These are phyloP conservation scores for Chlorella variabilis DNA, from an alignment of 163 green algal species.

Conservation along the genomic window DNA sequence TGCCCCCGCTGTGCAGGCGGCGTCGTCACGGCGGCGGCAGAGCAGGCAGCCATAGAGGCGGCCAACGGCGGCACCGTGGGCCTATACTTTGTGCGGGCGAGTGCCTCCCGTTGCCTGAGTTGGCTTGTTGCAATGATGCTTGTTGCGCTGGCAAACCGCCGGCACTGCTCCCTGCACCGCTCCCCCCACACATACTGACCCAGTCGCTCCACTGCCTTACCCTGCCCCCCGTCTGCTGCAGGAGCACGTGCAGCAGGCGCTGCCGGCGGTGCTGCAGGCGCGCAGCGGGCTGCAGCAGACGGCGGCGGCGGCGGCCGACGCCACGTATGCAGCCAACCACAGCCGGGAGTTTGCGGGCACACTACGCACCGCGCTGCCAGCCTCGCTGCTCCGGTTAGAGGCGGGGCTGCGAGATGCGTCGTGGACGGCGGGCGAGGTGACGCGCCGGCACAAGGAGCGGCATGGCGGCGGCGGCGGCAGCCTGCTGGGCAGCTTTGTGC, in stretches of 20 bases:
- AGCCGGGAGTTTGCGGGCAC: not conserved
- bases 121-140: too few species aligned
- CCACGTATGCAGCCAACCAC: conserved; percentile 13
- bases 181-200: too few species aligned
- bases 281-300: not conserved
- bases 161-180: too few species aligned
- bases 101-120: too few species aligned
- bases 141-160: too few species aligned
- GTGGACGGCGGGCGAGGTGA: not conserved
- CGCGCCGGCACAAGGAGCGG: not conserved
- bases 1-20: too few species aligned
- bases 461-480: not conserved
- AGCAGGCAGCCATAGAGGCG: conserved; percentile 6
- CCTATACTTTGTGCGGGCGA: conserved; percentile 29
- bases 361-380: not conserved
- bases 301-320: not conserved
- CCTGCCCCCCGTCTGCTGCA: not conserved
- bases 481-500: not conserved
- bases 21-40: not conserved
- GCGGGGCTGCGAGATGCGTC: conserved; percentile 2
- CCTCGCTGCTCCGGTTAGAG: conserved; percentile 30
- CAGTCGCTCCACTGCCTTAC: not conserved
- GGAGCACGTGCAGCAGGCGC: conserved; percentile 24
- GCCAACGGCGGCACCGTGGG: conserved; percentile 20
- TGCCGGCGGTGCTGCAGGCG: conserved; percentile 13